Conservation (phyloP, 192 early-diverging fungal genomes). For the Coemansia nantahalensis region DNA sequence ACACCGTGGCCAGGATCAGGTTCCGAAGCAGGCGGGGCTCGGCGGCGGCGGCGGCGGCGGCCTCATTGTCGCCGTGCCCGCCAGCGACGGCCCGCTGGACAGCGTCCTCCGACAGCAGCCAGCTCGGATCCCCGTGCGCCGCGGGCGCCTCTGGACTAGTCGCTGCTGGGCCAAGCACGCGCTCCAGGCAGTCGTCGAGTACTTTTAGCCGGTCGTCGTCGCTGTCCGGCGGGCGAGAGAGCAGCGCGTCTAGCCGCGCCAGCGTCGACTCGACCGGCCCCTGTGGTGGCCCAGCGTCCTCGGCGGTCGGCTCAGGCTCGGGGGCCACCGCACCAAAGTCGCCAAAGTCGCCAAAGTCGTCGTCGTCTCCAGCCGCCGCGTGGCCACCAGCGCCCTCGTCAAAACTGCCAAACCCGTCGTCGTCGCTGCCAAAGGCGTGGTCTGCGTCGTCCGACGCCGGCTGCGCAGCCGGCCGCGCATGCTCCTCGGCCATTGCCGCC, state of each 20-base stretch:
- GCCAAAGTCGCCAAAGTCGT: conserved; percentile 28
- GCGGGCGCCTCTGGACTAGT: background rate
- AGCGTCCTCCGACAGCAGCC: background rate
- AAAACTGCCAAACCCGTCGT: conserved; percentile 16
- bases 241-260: conserved; percentile 1
- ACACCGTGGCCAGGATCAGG: conserved; percentile 10
- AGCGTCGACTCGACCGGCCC: conserved; percentile 9
- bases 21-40: conserved; percentile 39
- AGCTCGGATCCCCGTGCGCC: background rate
- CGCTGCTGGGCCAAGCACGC: background rate
- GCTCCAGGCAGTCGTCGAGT: conserved; percentile 14
- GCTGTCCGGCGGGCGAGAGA: background rate
- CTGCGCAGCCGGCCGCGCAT: background rate
- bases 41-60: background rate
- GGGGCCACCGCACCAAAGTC: conserved; percentile 10
- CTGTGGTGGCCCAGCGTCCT: too few relatives aligned
- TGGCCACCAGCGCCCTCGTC: background rate
- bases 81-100: background rate
- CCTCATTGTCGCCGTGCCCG: background rate
- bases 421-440: too few relatives aligned
- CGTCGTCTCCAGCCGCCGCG: conserved; percentile 8
- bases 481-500: conserved; percentile 4
- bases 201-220: background rate
- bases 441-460: conserved; percentile 1
- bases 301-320: too few relatives aligned